Evolutionary conservation across 2,329 filamentous ascomycete genomes (phyloP).

Genomic region (Dryadomyces sulphureus): DNA sequence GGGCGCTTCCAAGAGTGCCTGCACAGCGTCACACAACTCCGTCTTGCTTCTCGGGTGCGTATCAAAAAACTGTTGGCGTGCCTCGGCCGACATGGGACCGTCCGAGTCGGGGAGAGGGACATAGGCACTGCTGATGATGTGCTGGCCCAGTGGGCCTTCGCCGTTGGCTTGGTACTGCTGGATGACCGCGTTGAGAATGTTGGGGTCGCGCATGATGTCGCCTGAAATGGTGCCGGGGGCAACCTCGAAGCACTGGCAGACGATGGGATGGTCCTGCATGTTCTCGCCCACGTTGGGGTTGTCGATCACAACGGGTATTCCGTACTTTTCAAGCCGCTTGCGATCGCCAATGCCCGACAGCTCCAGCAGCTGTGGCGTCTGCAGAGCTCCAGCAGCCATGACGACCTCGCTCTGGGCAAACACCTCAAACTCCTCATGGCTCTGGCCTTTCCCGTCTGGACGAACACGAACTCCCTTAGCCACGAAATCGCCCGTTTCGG

Average conservation of each 20-base stretch:
- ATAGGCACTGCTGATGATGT: constrained; percentile 17
- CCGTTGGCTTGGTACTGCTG: constrained; percentile 17
- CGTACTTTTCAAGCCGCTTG: constrained; percentile 23
- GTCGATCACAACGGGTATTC: constrained; percentile 23
- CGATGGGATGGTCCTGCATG: constrained; percentile 23
- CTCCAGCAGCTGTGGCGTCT: constrained; percentile 21
- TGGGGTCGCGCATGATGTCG: constrained; percentile 14
- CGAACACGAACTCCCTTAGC: constrained; percentile 14
- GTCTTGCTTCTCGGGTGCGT: constrained; percentile 9
- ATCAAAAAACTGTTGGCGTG: constrained; percentile 11
- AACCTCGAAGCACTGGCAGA: constrained; percentile 18
- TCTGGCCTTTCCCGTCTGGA: too few relatives aligned
- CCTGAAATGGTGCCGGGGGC: constrained; percentile 13
- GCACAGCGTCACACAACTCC: constrained; percentile 11
- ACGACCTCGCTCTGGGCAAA: constrained; percentile 20
- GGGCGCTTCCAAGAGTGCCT: constrained; percentile 11
- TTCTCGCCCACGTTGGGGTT: constrained; percentile 30
- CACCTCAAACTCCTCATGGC: constrained; percentile 2
- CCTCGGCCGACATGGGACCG: constrained; percentile 8
- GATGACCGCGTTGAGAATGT: constrained; percentile 10
- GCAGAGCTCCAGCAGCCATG: constrained; percentile 24
- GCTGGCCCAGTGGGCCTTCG: constrained; percentile 18
- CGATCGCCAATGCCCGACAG: constrained; percentile 23
- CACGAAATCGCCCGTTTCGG: not conserved
- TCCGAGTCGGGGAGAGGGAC: constrained; percentile 10